Conservation (phyloP, 805 yeast genomes). For the Zygosaccharomyces lentus region DNA sequence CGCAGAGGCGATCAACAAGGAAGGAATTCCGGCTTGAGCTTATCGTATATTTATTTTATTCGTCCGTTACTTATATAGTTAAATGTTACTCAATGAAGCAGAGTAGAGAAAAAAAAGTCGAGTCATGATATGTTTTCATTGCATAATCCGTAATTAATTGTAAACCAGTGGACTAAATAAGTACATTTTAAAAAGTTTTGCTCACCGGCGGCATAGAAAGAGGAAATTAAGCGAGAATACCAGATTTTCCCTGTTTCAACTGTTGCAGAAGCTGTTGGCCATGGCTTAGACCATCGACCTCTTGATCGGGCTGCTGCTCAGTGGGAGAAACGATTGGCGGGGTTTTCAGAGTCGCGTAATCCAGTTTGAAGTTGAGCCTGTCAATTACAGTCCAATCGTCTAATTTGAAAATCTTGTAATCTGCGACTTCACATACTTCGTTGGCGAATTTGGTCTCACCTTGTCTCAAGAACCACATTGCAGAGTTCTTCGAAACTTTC, state of each 20-base stretch:
- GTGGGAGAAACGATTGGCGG: constrained; percentile 7
- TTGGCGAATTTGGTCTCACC: constrained; percentile 38
- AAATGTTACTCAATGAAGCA: background rate
- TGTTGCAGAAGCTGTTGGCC: constrained; percentile 33
- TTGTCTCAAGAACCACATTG: constrained; percentile 40
- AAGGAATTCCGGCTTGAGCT: constrained; percentile 1
- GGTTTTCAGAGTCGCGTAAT: constrained; percentile 28
- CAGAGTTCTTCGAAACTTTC: constrained; percentile 34
- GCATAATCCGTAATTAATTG: constrained; percentile 6
- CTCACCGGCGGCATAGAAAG: background rate
- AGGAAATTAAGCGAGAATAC: constrained; percentile 9
- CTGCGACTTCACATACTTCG: constrained; percentile 41
- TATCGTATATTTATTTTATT: background rate
- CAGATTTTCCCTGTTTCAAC: constrained; percentile 24
- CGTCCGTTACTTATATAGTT: background rate
- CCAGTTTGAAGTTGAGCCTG: constrained; percentile 40
- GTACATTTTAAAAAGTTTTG: background rate
- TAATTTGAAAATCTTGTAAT: constrained; percentile 42
- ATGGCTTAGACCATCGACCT: constrained; percentile 15
- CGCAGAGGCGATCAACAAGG: constrained; percentile 1
- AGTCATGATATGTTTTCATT: constrained; percentile 3
- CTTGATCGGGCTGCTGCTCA: constrained; percentile 5
- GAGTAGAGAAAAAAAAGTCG: background rate
- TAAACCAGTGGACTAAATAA: background rate
- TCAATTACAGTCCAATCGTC: constrained; percentile 43